Evolutionary conservation across 2,329 filamentous ascomycete genomes (phyloP), one percentile per base, ranked within the genome.

Genomic region (Drechslera avenae): DNA sequence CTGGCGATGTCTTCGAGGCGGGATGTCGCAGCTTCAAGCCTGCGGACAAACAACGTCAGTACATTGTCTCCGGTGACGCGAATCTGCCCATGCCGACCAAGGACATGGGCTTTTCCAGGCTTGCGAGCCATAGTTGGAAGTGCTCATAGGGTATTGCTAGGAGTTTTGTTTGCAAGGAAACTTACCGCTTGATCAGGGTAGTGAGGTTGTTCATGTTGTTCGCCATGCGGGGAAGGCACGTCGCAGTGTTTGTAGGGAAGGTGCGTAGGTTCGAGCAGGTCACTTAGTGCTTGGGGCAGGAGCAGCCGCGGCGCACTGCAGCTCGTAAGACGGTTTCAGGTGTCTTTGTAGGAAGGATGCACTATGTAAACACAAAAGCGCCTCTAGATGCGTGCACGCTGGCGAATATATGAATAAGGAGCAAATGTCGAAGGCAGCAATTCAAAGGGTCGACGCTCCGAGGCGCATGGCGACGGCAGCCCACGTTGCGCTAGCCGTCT

Each of bases 171-270:
- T 39, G 32, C 42, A 54, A 47, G 40, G 28, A 34, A 21, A 77
- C 84, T 66, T 84, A 97, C 94, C 94, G 86, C 84, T 99, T 99
- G 80, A 99, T 97, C 69, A 99, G 85, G 46, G 94, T 99, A 30
- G 91, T 95, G 57, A 99, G 80, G 73, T 96, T 97, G 78, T 97
- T 87, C 91, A 97, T 97, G 68, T 91, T 90, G 77, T 83, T 89
- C 57, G 87, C 84, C 88, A 92, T 92, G 57, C 54, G 75, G 67
- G 69, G 63, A 61, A 64, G 56, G 56, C 34, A 31, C 50, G 42
- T 35, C 52, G 62, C 54, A 62, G 62, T 60, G 53, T 43, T 59
- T 51, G 60, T 64, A 69, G 64, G 59, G 62, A 52, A 58, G 59
- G 34, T 49, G 40, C 53, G 40, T 53, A 49, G 61, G 49, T 41